A percentile compares a stretch with the other conserved stretches of the same genome.
phyloP scores from a whole-genome alignment of 148 eudicot species.

The Camellia japonica region DNA sequence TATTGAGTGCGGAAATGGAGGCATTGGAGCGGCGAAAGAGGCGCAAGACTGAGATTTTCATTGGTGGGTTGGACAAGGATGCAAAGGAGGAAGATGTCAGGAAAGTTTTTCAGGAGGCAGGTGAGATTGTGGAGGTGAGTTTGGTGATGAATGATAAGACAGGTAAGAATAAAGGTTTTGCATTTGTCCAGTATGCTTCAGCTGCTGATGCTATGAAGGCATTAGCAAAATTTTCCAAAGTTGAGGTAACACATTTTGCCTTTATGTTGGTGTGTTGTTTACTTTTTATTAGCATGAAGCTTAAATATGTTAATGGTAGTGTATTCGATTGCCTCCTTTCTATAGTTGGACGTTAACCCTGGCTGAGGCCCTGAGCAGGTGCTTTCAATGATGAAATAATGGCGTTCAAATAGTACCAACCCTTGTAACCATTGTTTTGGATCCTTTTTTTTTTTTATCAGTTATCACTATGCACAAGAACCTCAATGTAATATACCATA shows the following conservation, averaged over 20 bases:
- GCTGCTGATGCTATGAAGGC: conserved; percentile 66
- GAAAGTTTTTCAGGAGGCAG: conserved; percentile 47
- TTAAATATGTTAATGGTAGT: neutral
- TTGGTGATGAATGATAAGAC: conserved; percentile 34
- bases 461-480: neutral
- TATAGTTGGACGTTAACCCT: neutral
- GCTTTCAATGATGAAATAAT: neutral
- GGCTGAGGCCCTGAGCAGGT: neutral
- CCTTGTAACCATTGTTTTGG: neutral
- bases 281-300: neutral
- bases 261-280: neutral
- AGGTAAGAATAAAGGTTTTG: conserved; percentile 56
- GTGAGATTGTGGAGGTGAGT: conserved; percentile 52
- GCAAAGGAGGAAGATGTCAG: conserved; percentile 61
- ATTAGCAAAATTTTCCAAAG: conserved; percentile 41
- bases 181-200: conserved; percentile 50
- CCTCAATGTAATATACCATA: neutral
- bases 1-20: conserved; percentile 54
- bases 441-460: neutral
- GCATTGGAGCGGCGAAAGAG: conserved; percentile 55
- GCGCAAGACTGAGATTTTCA: conserved; percentile 56
- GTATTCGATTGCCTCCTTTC: neutral
- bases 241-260: conserved; percentile 43
- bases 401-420: neutral
- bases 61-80: conserved; percentile 60